Conservation (phyloP, 1,139 yeast genomes). For the Komagataea norvegica region DNA sequence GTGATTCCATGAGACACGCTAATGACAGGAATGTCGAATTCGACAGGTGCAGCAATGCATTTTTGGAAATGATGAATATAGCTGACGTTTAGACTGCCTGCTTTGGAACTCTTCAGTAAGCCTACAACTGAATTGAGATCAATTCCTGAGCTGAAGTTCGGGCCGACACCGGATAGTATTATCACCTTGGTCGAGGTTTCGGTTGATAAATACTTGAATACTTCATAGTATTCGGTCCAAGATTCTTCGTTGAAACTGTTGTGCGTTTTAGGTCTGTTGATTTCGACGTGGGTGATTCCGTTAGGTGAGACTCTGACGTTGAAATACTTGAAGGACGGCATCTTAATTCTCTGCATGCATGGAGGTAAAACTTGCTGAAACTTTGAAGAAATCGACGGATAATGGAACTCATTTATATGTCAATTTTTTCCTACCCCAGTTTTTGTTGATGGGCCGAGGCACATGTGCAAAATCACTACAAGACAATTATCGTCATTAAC, state of each 20-base stretch:
- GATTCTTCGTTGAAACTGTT: conserved; percentile 54
- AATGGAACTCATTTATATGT: too few relatives aligned
- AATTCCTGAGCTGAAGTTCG: conserved; percentile 62
- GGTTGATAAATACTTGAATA: conserved; percentile 44
- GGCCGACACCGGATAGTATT: conserved; percentile 53
- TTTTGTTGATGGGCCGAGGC: too few relatives aligned
- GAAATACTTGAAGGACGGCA: conserved; percentile 30
- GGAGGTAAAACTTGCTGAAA: too few relatives aligned
- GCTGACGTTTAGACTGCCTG: not conserved
- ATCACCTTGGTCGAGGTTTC: conserved; percentile 47
- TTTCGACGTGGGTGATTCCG: conserved; percentile 54
- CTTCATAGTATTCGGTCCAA: conserved; percentile 52
- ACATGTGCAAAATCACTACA: not conserved
- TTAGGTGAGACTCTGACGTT: conserved; percentile 39
- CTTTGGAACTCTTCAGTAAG: not conserved
- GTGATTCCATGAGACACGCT: conserved; percentile 41
- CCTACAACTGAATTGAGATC: conserved; percentile 38
- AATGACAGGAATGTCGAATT: conserved; percentile 34
- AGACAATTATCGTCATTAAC: not conserved
- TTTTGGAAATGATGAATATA: conserved; percentile 52
- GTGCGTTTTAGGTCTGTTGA: conserved; percentile 57
- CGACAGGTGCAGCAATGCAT: conserved; percentile 46
- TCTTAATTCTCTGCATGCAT: not conserved
- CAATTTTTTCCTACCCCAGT: too few relatives aligned
- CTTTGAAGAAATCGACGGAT: too few relatives aligned